Evolutionary conservation across 2,329 filamentous ascomycete species (phyloP).

Genomic region (Diplodia scrobiculata): DNA sequence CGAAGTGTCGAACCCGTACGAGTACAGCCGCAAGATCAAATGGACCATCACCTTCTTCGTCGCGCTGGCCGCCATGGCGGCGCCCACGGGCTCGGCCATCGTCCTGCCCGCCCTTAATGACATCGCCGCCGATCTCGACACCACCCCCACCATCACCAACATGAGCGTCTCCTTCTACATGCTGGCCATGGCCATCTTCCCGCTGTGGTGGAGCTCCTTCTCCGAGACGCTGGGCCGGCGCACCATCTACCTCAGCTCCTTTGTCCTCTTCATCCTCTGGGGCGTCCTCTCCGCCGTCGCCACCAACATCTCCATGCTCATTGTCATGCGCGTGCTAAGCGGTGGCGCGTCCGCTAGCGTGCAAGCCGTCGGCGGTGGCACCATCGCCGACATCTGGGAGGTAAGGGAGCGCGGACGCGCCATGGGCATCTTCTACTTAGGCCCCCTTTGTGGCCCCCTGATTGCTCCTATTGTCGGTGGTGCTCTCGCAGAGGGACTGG

Average conservation of each 20-base stretch:
- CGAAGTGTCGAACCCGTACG: slow-evolving; percentile 74
- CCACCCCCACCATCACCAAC: slow-evolving; percentile 43
- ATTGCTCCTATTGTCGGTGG: slow-evolving; percentile 47
- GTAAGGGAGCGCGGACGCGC: slow-evolving; percentile 43
- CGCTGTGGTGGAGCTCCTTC: slow-evolving; percentile 47
- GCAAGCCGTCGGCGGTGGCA: slow-evolving; percentile 45
- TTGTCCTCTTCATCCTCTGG: slow-evolving; percentile 41
- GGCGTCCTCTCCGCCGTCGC: slow-evolving; percentile 41
- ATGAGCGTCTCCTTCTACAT: slow-evolving; percentile 48
- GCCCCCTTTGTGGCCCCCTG: slow-evolving; percentile 44
- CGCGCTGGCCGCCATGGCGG: slow-evolving; percentile 72
- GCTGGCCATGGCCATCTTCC: slow-evolving; percentile 48
- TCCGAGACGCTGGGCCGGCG: slow-evolving; percentile 43
- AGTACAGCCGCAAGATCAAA: slow-evolving; percentile 74
- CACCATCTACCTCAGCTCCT: slow-evolving; percentile 44
- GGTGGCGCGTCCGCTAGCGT: slow-evolving; percentile 45
- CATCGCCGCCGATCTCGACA: slow-evolving; percentile 40
- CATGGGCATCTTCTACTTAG: slow-evolving; percentile 47
- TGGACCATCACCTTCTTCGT: slow-evolving; percentile 82
- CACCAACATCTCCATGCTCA: slow-evolving; percentile 44
- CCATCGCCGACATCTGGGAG: slow-evolving; percentile 46
- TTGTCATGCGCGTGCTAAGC: slow-evolving; percentile 42
- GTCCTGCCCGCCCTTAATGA: slow-evolving; percentile 62
- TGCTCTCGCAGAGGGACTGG: slow-evolving; percentile 38
- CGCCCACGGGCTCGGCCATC: slow-evolving; percentile 81